Evolutionary conservation across 2,329 filamentous ascomycete genomes (phyloP).

Genomic region (Talaromyces sp.): DNA sequence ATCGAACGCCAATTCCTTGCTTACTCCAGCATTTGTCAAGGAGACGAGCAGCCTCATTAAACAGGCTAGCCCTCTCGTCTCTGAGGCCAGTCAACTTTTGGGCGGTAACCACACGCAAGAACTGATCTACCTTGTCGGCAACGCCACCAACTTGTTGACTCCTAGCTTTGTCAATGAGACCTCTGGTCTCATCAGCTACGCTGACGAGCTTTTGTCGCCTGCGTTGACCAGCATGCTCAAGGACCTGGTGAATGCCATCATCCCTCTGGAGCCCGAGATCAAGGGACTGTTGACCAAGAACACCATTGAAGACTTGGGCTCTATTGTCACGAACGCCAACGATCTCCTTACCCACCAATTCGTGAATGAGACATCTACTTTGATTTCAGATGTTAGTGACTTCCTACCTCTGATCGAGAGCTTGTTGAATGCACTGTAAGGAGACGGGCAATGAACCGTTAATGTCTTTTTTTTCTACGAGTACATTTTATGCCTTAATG

Average conservation of each 20-base stretch:
- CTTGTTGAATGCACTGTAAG: background rate
- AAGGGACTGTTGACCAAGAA: conserved; percentile 7
- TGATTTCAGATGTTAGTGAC: conserved; percentile 16
- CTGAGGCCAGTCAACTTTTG: background rate
- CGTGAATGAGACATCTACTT: conserved; percentile 20
- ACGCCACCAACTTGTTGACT: conserved; percentile 20
- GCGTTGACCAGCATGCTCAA: conserved; percentile 4
- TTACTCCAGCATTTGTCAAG: conserved; percentile 25
- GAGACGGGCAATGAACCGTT: background rate
- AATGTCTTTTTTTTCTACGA: background rate
- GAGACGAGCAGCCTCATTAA: conserved; percentile 12
- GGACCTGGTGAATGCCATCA: conserved; percentile 10
- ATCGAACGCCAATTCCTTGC: conserved; percentile 21
- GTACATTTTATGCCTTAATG: conserved; percentile 1
- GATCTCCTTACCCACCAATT: conserved; percentile 26
- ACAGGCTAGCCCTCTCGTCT: background rate
- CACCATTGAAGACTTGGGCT: conserved; percentile 9
- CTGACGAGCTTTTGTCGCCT: conserved; percentile 5
- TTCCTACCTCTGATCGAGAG: background rate
- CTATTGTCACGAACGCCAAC: conserved; percentile 22
- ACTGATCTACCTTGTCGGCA: conserved; percentile 6
- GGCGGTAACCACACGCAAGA: conserved; percentile 17
- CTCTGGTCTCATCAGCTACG: conserved; percentile 13
- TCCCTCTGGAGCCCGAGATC: conserved; percentile 6
- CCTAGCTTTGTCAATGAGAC: conserved; percentile 21